Evolutionary conservation across 2,329 filamentous ascomycete species (phyloP), one percentile per base, ranked within the genome.

Genomic region (Fusarium hostae): DNA sequence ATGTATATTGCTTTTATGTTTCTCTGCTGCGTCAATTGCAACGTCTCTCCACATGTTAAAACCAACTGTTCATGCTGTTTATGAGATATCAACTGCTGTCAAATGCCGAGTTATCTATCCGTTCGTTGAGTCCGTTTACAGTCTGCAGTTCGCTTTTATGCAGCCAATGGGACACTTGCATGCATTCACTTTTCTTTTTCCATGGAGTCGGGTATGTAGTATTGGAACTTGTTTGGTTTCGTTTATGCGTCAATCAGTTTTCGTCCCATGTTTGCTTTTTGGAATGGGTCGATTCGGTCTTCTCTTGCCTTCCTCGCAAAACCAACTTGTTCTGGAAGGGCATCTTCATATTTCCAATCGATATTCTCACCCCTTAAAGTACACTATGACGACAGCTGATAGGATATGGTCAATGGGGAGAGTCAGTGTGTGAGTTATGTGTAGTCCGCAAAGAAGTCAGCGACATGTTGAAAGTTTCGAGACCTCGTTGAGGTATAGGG

Each of bases 1-100:
- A 32, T 28, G 24, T 11, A 34, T 12, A 26, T 56, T 34, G 28
- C 39, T 37, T 47, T 35, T 50, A 20, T 26, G 26, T 50, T 28
- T 51, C 50, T 59, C 9, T 59, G 12, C 39, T 52, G 34, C 47
- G 18, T 40, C 22, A 34, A 44, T 18, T 63, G 51, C 20, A 50
- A 68, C 52, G n/a, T 48, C 48, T 68, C 64, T 47, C 58, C 51
- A 63, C 51, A 37, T 24, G 16, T 18, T 24, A 3, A 34, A 51
- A 28, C 47, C 48, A 51, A 35, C 22, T 51, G 22, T 51, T 60
- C 15, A 32, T n/a, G 16, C 15, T 55, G 15, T 40, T 22, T 55
- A 15, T 54, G 30, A 54, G 24, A 34, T n/a, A 32, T 32, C 51
- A 44, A 48, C 45, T 35, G 37, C 24, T 43, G 20, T 34, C 37